Percentiles rank a stretch among this genome's conserved stretches.
Conservation (phyloP, 192 early-diverging fungal genomes). For the Rhizophagus prolifer region DNA sequence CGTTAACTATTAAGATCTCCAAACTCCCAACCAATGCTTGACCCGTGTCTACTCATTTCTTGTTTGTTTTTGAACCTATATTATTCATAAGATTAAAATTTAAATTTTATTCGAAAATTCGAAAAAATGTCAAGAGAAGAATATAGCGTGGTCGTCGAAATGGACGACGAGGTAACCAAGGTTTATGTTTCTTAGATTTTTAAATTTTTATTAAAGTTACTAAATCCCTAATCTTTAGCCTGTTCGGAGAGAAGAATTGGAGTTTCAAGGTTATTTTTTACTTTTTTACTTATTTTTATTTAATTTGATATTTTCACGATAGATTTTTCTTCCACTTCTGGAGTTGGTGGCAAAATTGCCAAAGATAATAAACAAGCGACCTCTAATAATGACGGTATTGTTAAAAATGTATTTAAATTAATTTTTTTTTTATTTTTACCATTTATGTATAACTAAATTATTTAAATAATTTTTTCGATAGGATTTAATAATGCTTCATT, state of each 20-base stretch:
- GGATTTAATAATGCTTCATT: conserved; percentile 26
- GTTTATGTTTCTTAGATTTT: not conserved
- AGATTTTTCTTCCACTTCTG: conserved; percentile 30
- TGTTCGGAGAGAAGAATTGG: conserved; percentile 32
- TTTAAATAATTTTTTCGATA: conserved; percentile 4
- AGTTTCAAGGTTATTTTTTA: conserved; percentile 44
- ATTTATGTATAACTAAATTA: not conserved
- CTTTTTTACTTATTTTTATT: not conserved
- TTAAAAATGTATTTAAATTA: not conserved
- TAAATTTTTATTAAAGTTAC: not conserved
- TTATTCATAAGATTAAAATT: no score
- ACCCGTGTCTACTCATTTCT: no score
- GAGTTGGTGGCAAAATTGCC: conserved; percentile 30
- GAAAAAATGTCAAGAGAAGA: conserved; percentile 38
- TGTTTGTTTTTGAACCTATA: no score
- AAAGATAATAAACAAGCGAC: conserved; percentile 19
- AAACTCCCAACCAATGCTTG: no score
- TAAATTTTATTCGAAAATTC: no score
- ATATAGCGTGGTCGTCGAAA: conserved; percentile 50
- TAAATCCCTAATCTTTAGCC: not conserved
- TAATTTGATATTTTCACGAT: not conserved
- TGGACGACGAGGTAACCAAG: conserved; percentile 39
- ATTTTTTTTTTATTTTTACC: not conserved
- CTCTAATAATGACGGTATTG: conserved; percentile 10
- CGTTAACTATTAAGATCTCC: no score